phyloP scores from a whole-genome alignment of 805 yeast genomes.

The Saturnispora quitensis region DNA sequence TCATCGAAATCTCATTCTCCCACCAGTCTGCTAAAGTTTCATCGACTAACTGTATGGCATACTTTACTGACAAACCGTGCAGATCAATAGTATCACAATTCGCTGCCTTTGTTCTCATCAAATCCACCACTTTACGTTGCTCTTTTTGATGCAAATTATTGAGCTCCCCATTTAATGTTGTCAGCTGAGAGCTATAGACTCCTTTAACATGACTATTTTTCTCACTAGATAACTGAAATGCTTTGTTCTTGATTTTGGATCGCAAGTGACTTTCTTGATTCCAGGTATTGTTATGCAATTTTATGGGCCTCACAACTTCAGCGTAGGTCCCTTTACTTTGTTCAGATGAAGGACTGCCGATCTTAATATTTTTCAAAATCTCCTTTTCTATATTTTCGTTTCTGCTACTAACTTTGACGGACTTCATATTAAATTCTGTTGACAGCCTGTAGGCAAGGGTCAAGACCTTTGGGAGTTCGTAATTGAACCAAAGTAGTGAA shows the following conservation, averaged over 20 bases:
- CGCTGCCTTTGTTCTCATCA: conserved; percentile 9
- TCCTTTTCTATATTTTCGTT: background rate
- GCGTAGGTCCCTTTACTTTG: background rate
- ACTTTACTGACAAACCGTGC: conserved; percentile 42
- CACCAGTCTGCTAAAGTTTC: conserved; percentile 49
- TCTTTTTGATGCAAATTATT: conserved; percentile 8
- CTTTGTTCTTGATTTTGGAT: background rate
- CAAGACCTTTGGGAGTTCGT: conserved; percentile 33
- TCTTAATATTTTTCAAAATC: background rate
- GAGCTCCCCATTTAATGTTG: conserved; percentile 5
- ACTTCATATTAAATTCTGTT: background rate
- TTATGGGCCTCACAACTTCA: background rate
- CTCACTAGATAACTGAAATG: background rate
- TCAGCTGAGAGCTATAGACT: background rate
- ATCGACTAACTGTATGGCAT: conserved; percentile 35
- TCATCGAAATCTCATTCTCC: conserved; percentile 38
- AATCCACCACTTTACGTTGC: conserved; percentile 4
- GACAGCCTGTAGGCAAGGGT: conserved; percentile 26
- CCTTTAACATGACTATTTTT: conserved; percentile 1
- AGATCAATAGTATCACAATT: conserved; percentile 37
- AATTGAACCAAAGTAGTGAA: conserved; percentile 36
- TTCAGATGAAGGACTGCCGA: background rate
- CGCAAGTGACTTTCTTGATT: background rate
- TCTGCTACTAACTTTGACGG: background rate
- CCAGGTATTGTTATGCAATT: background rate